phyloP scores from a whole-genome alignment of 768 basidiomycete genomes.

The Gelatoporia subvermispora region DNA sequence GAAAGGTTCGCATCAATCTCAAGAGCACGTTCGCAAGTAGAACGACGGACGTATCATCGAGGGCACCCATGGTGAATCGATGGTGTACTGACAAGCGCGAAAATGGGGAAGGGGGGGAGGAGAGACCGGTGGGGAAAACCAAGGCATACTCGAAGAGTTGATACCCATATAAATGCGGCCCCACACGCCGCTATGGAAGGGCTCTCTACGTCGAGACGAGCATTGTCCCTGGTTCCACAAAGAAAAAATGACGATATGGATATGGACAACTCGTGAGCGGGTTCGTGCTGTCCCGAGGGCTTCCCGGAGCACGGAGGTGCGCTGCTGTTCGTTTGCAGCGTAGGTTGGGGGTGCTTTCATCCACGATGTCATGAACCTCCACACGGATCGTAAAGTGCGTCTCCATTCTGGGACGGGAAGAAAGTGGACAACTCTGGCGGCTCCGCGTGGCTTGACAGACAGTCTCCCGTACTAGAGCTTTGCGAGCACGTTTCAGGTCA shows the following conservation, averaged over 20 bases:
- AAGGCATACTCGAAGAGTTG: neutral
- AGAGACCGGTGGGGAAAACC: neutral
- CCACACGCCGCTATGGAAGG: neutral
- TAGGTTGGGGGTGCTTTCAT: too few species aligned
- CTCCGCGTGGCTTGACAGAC: too few species aligned
- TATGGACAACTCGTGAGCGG: neutral
- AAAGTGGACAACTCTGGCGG: too few species aligned
- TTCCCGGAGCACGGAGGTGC: too few species aligned
- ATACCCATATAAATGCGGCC: neutral
- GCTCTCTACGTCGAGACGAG: neutral
- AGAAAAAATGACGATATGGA: neutral
- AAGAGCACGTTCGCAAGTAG: neutral
- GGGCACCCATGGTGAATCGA: conserved; percentile 6
- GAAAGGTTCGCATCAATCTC: neutral
- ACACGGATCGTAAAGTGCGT: too few species aligned
- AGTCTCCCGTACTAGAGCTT: too few species aligned
- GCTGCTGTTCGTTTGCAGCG: too few species aligned
- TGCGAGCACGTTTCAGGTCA: too few species aligned
- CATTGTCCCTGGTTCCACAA: neutral
- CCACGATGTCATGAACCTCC: too few species aligned
- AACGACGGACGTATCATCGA: conserved; percentile 10
- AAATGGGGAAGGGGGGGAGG: neutral
- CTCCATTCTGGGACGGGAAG: too few species aligned
- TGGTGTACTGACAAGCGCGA: neutral
- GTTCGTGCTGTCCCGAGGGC: too few species aligned